Conservation (phyloP, 805 yeast species). For the Cyberlindnera bimundalis region DNA sequence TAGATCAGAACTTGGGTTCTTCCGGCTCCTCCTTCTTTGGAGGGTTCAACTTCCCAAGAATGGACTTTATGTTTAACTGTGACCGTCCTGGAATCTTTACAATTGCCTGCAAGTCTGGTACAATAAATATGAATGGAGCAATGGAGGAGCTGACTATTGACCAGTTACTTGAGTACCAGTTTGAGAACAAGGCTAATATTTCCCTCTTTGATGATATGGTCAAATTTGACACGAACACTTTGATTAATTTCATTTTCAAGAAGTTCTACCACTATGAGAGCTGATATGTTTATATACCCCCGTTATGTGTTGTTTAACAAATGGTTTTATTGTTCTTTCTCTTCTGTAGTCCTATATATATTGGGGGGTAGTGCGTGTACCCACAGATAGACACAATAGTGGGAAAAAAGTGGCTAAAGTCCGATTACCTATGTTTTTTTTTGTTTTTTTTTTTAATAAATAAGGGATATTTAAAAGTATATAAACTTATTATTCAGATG, state of each 20-base stretch:
- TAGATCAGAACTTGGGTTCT: conserved; percentile 36
- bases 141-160: conserved; percentile 60
- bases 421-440: no score
- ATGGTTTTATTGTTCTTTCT: background rate
- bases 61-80: conserved; percentile 72
- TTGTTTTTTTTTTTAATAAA: no score
- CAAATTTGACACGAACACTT: conserved; percentile 60
- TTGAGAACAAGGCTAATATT: conserved; percentile 55
- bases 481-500: no score
- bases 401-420: no score
- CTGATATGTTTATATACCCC: background rate
- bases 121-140: conserved; percentile 58
- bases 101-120: conserved; percentile 71
- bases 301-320: background rate
- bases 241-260: conserved; percentile 66
- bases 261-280: conserved; percentile 59
- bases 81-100: conserved; percentile 69
- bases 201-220: conserved; percentile 66
- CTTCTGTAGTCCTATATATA: background rate
- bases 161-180: conserved; percentile 68
- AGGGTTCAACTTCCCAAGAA: conserved; percentile 56
- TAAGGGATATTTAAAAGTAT: no score
- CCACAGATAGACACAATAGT: no score
- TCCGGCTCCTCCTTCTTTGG: conserved; percentile 36
- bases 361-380: no score